Conservation (phyloP, 441 rosid species). For the Corymbia citriodora region DNA sequence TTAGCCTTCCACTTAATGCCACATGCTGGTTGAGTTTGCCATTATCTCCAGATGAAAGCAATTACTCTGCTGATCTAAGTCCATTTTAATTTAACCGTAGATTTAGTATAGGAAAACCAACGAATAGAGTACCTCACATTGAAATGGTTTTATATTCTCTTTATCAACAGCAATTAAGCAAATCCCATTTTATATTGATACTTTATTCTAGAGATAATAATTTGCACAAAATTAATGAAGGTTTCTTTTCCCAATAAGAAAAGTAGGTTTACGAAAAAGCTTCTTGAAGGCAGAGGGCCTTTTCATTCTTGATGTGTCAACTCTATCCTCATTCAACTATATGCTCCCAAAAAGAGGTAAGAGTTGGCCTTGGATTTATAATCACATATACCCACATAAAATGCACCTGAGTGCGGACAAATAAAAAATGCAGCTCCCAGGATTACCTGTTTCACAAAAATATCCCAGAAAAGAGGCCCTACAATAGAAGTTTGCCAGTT, state of each 20-base stretch:
- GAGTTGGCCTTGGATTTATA: background rate
- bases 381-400: background rate
- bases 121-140: background rate
- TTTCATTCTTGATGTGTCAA: background rate
- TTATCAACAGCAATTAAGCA: background rate
- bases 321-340: background rate
- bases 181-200: background rate
- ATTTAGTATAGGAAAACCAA: background rate
- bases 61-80: background rate
- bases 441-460: constrained; percentile 62
- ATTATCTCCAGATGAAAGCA: background rate
- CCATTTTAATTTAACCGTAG: background rate
- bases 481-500: constrained; percentile 82
- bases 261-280: background rate
- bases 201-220: background rate
- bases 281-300: background rate
- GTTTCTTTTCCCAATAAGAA: background rate
- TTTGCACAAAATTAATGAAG: background rate
- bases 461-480: constrained; percentile 91
- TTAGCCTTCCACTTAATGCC: background rate
- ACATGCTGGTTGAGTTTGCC: background rate
- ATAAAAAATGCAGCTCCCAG: background rate
- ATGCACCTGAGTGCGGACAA: background rate
- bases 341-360: background rate
- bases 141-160: background rate